These are phyloP conservation scores for Funneliformis caledonium DNA, from an alignment of 371 early-diverging fungal genomes.

Conservation along the genomic window DNA sequence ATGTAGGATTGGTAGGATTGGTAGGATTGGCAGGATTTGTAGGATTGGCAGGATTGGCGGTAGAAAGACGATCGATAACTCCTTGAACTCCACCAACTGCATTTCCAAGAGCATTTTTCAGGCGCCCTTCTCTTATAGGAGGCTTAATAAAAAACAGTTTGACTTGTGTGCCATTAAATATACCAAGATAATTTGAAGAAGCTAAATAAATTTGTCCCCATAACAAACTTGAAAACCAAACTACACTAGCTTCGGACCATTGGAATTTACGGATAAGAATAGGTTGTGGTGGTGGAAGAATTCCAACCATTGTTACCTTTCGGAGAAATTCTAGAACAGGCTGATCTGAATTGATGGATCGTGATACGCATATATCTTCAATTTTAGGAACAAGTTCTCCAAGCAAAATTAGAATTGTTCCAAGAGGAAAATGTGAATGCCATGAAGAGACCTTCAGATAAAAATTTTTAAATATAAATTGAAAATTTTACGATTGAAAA, in stretches of 20 bases:
- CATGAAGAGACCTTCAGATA: conserved; percentile 43
- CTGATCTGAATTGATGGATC: conserved; percentile 47
- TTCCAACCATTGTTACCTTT: conserved; percentile 49
- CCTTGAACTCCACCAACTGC: conserved; percentile 36
- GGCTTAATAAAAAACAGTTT: conserved; percentile 64
- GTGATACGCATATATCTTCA: conserved; percentile 30
- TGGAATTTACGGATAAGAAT: conserved; percentile 57
- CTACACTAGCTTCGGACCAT: conserved; percentile 62
- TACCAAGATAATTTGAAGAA: conserved; percentile 56
- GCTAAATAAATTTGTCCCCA: conserved; percentile 70
- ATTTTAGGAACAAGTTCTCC: conserved; percentile 43
- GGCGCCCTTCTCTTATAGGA: conserved; percentile 19
- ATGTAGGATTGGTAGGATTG: background rate
- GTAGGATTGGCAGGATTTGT: background rate
- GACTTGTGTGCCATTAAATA: conserved; percentile 69
- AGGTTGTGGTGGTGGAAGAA: conserved; percentile 50
- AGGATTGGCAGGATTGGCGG: background rate
- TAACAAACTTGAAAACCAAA: conserved; percentile 70
- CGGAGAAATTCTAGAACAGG: conserved; percentile 51
- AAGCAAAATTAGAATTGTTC: conserved; percentile 42
- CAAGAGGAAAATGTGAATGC: conserved; percentile 47
- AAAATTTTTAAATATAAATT: background rate
- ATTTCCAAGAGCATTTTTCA: conserved; percentile 22
- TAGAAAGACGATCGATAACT: conserved; percentile 15
- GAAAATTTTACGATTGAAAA: background rate